Evolutionary conservation across 805 yeast genomes (phyloP).

Genomic region (Nakazawaea anatomiae): DNA sequence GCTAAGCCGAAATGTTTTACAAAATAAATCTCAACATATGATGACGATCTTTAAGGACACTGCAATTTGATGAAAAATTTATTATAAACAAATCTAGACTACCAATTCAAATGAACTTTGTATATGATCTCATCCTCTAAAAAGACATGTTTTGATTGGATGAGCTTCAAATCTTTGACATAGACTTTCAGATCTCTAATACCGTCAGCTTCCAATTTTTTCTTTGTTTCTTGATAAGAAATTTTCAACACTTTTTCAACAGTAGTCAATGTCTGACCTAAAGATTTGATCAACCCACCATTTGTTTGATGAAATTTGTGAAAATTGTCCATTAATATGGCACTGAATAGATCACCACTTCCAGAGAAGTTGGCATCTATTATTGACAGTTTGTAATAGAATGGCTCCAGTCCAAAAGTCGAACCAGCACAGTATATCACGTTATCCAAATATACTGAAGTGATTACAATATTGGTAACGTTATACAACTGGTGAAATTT

Average conservation of each 20-base stretch:
- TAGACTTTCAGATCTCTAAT: slow-evolving; percentile 14
- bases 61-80: not conserved
- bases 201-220: not conserved
- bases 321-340: slow-evolving; percentile 48
- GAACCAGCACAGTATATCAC: slow-evolving; percentile 32
- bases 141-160: slow-evolving; percentile 34
- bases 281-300: slow-evolving; percentile 23
- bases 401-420: slow-evolving; percentile 9
- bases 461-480: slow-evolving; percentile 50
- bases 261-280: slow-evolving; percentile 32
- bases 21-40: too few relatives aligned
- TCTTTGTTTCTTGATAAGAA: slow-evolving; percentile 25
- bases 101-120: not conserved
- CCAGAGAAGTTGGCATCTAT: slow-evolving; percentile 65
- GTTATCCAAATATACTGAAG: slow-evolving; percentile 44
- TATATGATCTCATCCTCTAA: slow-evolving; percentile 1
- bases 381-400: slow-evolving; percentile 35
- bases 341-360: slow-evolving; percentile 69
- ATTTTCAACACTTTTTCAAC: slow-evolving; percentile 35
- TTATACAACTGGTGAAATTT: slow-evolving; percentile 36
- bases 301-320: slow-evolving; percentile 20
- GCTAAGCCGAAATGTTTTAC: too few relatives aligned
- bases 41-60: not conserved
- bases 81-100: not conserved
- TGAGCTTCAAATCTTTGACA: slow-evolving; percentile 38